Evolutionary conservation across 2,329 filamentous ascomycete species (phyloP), one percentile per base, ranked within the genome.

Genomic region (Aspergillus jensenii): DNA sequence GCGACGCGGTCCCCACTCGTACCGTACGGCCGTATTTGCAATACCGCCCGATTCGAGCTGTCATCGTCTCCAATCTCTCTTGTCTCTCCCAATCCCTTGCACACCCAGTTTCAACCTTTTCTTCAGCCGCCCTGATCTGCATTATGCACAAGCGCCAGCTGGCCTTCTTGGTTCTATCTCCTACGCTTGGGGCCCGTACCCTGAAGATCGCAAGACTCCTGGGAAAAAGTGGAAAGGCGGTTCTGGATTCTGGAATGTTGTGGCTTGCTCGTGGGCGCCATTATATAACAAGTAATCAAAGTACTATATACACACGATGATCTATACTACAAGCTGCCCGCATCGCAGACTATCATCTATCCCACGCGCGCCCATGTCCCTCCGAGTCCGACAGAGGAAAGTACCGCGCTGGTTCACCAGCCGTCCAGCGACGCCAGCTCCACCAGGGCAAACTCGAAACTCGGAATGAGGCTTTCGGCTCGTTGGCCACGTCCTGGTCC

Each of bases 401-500:
- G 47, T 73, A 71, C 14, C 61, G 61, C 31, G 60, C 25, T 19
- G 48, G 52, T 27, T 66, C 63, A 25, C 55, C 40, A 6, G 45
- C 48, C 35, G 50, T 61, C 71, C 69, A 73, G 56, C 68, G 63
- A 14, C 62, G 66, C 68, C 64, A 71, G 56, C 69, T 62, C 72
- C 71, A 74, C 71, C 71, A 73, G 17, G 65, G 60, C 15, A 63
- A 52, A 15, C 60, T 52, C 14, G 33, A 51, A 31, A 52, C 40
- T 9, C 21, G 40, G 6, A 37, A 3, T 6, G 59, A 55, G n/a
- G 56, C 35, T 55, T 69, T 70, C 27, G 59, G 52, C 52, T 67
- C 65, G 8, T 52, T 25, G 48, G 60, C 59, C 7, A 49, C 64
- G 35, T 65, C 56, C 33, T 67, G 27, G 27, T 31, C 56, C 33